A percentile compares a stretch with the other conserved stretches of the same genome.
These are phyloP conservation scores for Vinca major DNA, from an alignment of 305 asterid genomes.

Conservation along the genomic window DNA sequence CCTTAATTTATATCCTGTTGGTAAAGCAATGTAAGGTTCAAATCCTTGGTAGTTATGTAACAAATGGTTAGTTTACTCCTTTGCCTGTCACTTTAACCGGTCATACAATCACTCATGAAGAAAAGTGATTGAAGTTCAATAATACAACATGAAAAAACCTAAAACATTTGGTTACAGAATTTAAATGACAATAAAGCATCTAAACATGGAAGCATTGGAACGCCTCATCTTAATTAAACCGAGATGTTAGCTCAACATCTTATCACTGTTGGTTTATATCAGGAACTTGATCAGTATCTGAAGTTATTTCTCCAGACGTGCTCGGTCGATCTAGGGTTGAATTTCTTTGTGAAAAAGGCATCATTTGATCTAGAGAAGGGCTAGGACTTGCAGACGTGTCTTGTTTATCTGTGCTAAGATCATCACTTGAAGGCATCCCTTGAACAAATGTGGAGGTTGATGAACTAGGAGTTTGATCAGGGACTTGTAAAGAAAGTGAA, in stretches of 20 bases:
- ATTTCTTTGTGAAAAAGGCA: not conserved
- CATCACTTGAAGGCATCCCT: not conserved
- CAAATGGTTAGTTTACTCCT: too few species aligned
- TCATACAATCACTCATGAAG: too few species aligned
- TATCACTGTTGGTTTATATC: too few species aligned
- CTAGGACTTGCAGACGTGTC: conserved; percentile 5
- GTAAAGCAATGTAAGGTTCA: too few species aligned
- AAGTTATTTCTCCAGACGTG: conserved; percentile 12
- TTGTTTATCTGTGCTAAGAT: not conserved
- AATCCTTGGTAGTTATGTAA: too few species aligned
- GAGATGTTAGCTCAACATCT: too few species aligned
- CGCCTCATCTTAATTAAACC: too few species aligned
- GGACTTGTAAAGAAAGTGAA: not conserved
- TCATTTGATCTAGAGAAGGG: not conserved
- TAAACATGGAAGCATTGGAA: not conserved
- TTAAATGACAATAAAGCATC: too few species aligned
- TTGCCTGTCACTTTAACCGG: too few species aligned
- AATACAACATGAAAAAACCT: not conserved
- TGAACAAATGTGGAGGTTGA: not conserved
- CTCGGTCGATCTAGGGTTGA: not conserved
- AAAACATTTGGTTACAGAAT: not conserved
- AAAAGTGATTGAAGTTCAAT: not conserved
- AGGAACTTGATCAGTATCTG: too few species aligned
- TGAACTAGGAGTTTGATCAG: not conserved
- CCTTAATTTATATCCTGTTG: too few species aligned